Evolutionary conservation across 768 basidiomycete species (phyloP).

Genomic region (Trametes cinnabarina): DNA sequence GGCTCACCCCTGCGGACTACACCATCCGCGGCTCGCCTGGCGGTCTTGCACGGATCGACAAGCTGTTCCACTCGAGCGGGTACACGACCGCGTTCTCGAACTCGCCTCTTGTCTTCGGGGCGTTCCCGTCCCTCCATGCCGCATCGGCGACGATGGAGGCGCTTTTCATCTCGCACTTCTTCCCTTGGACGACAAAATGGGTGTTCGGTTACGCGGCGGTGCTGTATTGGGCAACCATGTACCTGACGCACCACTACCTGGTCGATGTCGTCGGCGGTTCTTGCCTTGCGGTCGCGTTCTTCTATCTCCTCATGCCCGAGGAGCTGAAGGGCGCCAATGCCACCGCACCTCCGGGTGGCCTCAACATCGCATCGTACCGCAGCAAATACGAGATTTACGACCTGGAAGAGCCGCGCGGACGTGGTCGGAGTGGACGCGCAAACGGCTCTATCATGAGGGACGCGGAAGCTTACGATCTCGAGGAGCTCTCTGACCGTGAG

Average conservation of each 20-base stretch:
- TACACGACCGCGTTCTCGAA: slow-evolving; percentile 82
- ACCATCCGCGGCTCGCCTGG: slow-evolving; percentile 89
- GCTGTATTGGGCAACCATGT: slow-evolving; percentile 99
- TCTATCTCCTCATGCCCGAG: slow-evolving; percentile 86
- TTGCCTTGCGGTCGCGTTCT: slow-evolving; percentile 82
- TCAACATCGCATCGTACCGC: slow-evolving; percentile 33
- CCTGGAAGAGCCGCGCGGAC: slow-evolving; percentile 53
- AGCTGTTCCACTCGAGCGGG: slow-evolving; percentile 68
- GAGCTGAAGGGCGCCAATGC: slow-evolving; percentile 59
- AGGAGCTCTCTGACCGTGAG: slow-evolving; percentile 41
- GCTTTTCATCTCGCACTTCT: slow-evolving; percentile 92
- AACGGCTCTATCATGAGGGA: slow-evolving; percentile 37
- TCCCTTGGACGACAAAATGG: slow-evolving; percentile 65
- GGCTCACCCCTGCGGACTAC: slow-evolving; percentile 93
- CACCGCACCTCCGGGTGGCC: slow-evolving; percentile 49
- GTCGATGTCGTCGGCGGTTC: slow-evolving; percentile 96
- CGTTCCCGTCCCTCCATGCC: slow-evolving; percentile 92
- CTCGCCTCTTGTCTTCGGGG: slow-evolving; percentile 94
- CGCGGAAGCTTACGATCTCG: slow-evolving; percentile 55
- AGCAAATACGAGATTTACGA: slow-evolving; percentile 80
- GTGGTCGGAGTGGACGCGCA: slow-evolving; percentile 30
- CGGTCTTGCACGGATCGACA: slow-evolving; percentile 89
- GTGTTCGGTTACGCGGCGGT: slow-evolving; percentile 83
- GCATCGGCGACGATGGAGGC: slow-evolving; percentile 90
- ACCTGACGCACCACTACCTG: slow-evolving; percentile 96